phyloP scores from a whole-genome alignment of 495 filamentous ascomycete genomes.

The Neurospora pannonica region DNA sequence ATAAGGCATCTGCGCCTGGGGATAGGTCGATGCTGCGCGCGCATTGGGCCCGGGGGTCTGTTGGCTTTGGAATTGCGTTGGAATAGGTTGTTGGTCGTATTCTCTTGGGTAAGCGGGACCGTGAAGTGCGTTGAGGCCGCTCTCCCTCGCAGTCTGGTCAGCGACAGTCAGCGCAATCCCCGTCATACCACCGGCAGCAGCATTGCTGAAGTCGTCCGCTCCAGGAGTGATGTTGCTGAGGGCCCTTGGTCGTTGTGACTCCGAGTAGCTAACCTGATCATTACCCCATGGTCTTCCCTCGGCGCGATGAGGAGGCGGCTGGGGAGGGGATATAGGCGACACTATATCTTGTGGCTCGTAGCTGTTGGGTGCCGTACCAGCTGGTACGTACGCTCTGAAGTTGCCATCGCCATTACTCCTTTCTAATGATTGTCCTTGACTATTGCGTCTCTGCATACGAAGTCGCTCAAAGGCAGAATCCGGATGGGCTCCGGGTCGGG shows the following conservation, averaged over 20 bases:
- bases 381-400: slow-evolving; percentile 9
- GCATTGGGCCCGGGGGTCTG: slow-evolving; percentile 5
- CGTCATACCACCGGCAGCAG: slow-evolving; percentile 64
- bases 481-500: slow-evolving; percentile 29
- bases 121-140: slow-evolving; percentile 59
- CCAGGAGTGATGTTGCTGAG: slow-evolving; percentile 58
- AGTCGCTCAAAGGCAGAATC: slow-evolving; percentile 34
- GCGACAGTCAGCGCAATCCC: slow-evolving; percentile 68
- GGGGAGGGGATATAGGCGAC: slow-evolving; percentile 14
- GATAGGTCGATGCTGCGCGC: slow-evolving; percentile 10
- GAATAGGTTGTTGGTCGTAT: slow-evolving; percentile 24
- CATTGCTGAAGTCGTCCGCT: slow-evolving; percentile 63
- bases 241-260: not conserved
- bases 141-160: slow-evolving; percentile 60
- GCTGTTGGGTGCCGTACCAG: slow-evolving; percentile 2
- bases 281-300: not conserved
- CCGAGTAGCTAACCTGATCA: slow-evolving; percentile 10
- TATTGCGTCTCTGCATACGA: slow-evolving; percentile 28
- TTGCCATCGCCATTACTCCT: slow-evolving; percentile 3
- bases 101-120: slow-evolving; percentile 35
- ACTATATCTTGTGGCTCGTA: slow-evolving; percentile 8
- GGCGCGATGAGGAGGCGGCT: slow-evolving; percentile 17
- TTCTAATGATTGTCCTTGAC: slow-evolving; percentile 17
- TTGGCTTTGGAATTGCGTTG: slow-evolving; percentile 24
- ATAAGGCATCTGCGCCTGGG: slow-evolving; percentile 11